Evolutionary conservation across 2,329 filamentous ascomycete genomes (phyloP).

Genomic region (Colletotrichum melonis): DNA sequence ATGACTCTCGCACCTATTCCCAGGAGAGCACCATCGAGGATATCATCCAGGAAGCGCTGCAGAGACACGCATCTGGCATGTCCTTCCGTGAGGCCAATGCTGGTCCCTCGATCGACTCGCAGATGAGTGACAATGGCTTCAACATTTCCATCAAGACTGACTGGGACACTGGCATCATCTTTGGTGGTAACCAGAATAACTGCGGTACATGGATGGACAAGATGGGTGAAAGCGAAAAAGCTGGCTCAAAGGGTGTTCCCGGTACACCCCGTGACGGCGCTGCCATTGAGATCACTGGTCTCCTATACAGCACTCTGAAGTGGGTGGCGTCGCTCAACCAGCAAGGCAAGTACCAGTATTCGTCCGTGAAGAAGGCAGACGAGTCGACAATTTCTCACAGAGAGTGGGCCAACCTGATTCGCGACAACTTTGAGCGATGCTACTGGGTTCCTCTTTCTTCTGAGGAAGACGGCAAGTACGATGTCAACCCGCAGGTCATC

Average conservation of each 20-base stretch:
- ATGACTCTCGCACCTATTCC: constrained; percentile 89
- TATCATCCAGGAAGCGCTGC: constrained; percentile 91
- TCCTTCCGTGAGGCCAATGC: constrained; percentile 96
- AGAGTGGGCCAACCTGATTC: constrained; percentile 84
- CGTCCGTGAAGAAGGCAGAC: constrained; percentile 75
- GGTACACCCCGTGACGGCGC: constrained; percentile 97
- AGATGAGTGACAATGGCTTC: constrained; percentile 95
- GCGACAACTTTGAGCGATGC: constrained; percentile 88
- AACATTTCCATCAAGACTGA: constrained; percentile 91
- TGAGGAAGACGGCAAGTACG: constrained; percentile 79
- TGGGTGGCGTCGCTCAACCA: constrained; percentile 80
- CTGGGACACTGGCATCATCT: constrained; percentile 90
- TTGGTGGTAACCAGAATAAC: constrained; percentile 93
- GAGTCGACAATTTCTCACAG: constrained; percentile 73
- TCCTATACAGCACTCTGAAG: constrained; percentile 87
- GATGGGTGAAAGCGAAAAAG: constrained; percentile 97
- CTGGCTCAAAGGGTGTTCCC: constrained; percentile 91
- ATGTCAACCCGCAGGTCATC: constrained; percentile 81
- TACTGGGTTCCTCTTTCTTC: constrained; percentile 84
- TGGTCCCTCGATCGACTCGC: constrained; percentile 85
- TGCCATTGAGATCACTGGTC: constrained; percentile 92
- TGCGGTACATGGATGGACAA: constrained; percentile 99
- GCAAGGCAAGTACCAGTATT: constrained; percentile 77
- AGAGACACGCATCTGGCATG: constrained; percentile 90
- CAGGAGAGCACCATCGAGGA: constrained; percentile 85